Conservation (phyloP, 345 rosid genomes). For the Cardamine chenopodiifolia region DNA sequence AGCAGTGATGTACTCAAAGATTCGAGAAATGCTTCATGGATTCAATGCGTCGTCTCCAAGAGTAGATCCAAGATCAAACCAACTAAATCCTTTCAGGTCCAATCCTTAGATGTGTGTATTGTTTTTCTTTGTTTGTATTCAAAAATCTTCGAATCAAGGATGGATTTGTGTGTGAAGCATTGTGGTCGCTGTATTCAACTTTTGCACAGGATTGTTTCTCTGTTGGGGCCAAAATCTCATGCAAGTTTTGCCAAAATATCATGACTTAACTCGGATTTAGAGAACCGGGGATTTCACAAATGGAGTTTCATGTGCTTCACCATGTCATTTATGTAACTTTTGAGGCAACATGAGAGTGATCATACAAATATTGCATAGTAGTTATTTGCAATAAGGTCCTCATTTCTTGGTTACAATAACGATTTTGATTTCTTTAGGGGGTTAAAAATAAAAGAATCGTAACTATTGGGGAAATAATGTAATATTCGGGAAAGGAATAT, state of each 20-base stretch:
- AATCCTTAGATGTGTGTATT: slow-evolving; percentile 47
- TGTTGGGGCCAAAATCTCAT: background rate
- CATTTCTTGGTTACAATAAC: background rate
- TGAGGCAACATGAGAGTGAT: background rate
- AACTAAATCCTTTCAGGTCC: slow-evolving; percentile 55
- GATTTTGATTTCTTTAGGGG: background rate
- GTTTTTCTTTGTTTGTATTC: slow-evolving; percentile 16
- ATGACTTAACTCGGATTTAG: background rate
- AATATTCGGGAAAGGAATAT: slow-evolving; percentile 13
- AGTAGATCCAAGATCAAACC: slow-evolving; percentile 58
- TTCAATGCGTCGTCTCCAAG: slow-evolving; percentile 53
- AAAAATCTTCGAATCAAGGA: slow-evolving; percentile 18
- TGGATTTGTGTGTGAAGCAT: slow-evolving; percentile 31
- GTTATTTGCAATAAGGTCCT: background rate
- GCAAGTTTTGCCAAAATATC: background rate
- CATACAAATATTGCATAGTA: background rate
- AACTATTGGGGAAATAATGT: background rate
- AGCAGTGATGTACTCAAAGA: slow-evolving; percentile 63
- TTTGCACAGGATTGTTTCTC: slow-evolving; percentile 16
- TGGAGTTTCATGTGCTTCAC: background rate
- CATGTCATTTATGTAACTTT: background rate
- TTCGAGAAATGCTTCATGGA: slow-evolving; percentile 64
- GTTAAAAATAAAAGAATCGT: background rate
- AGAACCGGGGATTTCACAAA: background rate
- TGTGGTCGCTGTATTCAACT: slow-evolving; percentile 23